Evolutionary conservation across 176 grass and related monocot species (phyloP).

Genomic region (Cocos nucifera): DNA sequence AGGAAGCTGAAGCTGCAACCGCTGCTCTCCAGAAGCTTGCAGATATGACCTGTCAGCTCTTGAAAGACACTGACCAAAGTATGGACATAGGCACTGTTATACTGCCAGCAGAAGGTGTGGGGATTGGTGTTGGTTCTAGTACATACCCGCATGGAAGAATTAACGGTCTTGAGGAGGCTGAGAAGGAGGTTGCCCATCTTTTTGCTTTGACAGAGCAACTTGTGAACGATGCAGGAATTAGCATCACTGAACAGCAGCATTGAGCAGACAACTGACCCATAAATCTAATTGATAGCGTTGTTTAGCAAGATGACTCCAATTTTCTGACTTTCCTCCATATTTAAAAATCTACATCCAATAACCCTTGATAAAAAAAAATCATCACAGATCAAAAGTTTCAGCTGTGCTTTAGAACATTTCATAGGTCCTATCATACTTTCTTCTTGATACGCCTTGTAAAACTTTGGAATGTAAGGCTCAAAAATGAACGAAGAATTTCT

Average conservation of each 20-base stretch:
- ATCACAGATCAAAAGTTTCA: too few relatives aligned
- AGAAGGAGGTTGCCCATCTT: slow-evolving; percentile 33
- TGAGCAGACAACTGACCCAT: slow-evolving; percentile 2
- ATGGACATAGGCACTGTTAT: slow-evolving; percentile 8
- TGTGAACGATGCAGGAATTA: slow-evolving; percentile 19
- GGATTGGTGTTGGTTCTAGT: slow-evolving; percentile 3
- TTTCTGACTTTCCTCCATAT: too few relatives aligned
- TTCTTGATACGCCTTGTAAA: too few relatives aligned
- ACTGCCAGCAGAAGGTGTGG: slow-evolving; percentile 7
- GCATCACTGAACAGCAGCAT: slow-evolving; percentile 9
- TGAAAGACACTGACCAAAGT: slow-evolving; percentile 21
- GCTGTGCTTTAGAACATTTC: too few relatives aligned
- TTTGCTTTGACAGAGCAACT: slow-evolving; percentile 51
- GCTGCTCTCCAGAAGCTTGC: slow-evolving; percentile 31
- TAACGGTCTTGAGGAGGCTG: slow-evolving; percentile 32
- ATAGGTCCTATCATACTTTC: too few relatives aligned
- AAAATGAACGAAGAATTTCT: too few relatives aligned
- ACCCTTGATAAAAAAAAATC: too few relatives aligned
- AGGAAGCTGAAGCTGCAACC: slow-evolving; percentile 39
- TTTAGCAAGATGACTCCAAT: too few relatives aligned
- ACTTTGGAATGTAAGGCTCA: too few relatives aligned
- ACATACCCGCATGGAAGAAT: slow-evolving; percentile 2
- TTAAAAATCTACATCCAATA: too few relatives aligned
- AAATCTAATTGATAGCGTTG: too few relatives aligned
- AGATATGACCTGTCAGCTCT: slow-evolving; percentile 21